phyloP scores from a whole-genome alignment of 2,329 filamentous ascomycete species.

The Didymella sp. region DNA sequence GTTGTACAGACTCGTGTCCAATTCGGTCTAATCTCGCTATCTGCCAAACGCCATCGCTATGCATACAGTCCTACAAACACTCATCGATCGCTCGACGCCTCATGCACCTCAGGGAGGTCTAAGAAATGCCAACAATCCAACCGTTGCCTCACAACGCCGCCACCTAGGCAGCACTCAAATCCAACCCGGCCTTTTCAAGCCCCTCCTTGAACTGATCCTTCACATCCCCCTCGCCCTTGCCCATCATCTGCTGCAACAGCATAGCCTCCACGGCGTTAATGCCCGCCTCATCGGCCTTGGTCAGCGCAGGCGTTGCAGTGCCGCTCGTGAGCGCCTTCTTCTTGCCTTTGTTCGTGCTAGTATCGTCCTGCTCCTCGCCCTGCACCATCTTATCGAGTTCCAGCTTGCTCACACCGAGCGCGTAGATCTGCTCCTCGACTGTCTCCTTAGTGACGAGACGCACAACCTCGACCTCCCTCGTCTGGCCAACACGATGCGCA shows the following conservation, averaged over 20 bases:
- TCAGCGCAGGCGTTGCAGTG: constrained; percentile 38
- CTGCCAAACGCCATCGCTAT: neutral
- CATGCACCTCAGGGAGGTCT: too few species aligned
- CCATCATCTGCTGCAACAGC: constrained; percentile 46
- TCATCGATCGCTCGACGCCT: neutral
- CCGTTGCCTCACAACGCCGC: neutral
- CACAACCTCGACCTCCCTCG: constrained; percentile 86
- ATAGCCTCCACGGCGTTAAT: constrained; percentile 51
- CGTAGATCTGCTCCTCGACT: constrained; percentile 92
- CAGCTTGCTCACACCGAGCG: constrained; percentile 89
- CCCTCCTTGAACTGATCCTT: constrained; percentile 53
- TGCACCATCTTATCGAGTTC: constrained; percentile 80
- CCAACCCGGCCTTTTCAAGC: constrained; percentile 52
- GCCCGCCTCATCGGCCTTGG: constrained; percentile 44
- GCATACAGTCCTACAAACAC: neutral
- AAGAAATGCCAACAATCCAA: neutral
- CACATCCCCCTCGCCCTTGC: constrained; percentile 38
- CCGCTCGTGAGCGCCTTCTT: constrained; percentile 23
- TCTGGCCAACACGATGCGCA: constrained; percentile 93
- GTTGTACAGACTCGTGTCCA: neutral
- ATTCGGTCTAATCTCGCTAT: neutral
- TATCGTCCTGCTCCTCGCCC: constrained; percentile 61
- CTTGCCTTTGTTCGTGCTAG: constrained; percentile 21
- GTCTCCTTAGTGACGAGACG: constrained; percentile 80
- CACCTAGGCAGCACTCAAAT: constrained; percentile 36